Percentiles rank a stretch among this genome's conserved stretches.
phyloP scores from a whole-genome alignment of 371 early-diverging fungal genomes.

The Zychaea mexicana region DNA sequence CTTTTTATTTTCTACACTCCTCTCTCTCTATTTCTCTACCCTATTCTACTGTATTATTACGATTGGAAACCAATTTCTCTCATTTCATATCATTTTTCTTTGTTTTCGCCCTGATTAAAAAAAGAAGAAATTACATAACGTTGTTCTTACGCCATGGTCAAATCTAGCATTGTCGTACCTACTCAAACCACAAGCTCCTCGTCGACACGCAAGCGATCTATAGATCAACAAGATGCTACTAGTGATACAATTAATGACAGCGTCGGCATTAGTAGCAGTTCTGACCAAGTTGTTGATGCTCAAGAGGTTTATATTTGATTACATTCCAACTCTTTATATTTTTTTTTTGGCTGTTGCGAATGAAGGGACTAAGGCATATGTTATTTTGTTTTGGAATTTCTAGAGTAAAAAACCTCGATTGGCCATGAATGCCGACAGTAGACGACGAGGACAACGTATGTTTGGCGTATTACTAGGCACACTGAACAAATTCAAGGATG shows the following conservation, averaged over 20 bases:
- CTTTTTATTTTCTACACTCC: background rate
- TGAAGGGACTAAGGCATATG: too few relatives aligned
- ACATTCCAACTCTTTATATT: too few relatives aligned
- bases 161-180: constrained; percentile 38
- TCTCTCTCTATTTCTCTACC: background rate
- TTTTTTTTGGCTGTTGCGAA: too few relatives aligned
- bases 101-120: too few relatives aligned
- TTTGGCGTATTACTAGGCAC: constrained; percentile 62
- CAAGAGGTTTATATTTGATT: constrained; percentile 4
- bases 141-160: constrained; percentile 28
- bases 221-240: constrained; percentile 13
- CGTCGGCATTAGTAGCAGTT: background rate
- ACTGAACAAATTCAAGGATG: constrained; percentile 60
- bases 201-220: constrained; percentile 22
- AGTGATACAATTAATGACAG: background rate
- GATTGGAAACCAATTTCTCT: too few relatives aligned
- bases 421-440: constrained; percentile 9
- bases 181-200: constrained; percentile 11
- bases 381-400: background rate
- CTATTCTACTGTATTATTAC: too few relatives aligned
- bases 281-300: too few relatives aligned
- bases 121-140: too few relatives aligned
- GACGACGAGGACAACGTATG: constrained; percentile 53
- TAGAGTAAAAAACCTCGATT: constrained; percentile 15
- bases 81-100: too few relatives aligned